A percentile compares a stretch with the other conserved stretches of the same genome.
Conservation (phyloP, 1,139 yeast species). For the Saccharomycopsis phalli region DNA sequence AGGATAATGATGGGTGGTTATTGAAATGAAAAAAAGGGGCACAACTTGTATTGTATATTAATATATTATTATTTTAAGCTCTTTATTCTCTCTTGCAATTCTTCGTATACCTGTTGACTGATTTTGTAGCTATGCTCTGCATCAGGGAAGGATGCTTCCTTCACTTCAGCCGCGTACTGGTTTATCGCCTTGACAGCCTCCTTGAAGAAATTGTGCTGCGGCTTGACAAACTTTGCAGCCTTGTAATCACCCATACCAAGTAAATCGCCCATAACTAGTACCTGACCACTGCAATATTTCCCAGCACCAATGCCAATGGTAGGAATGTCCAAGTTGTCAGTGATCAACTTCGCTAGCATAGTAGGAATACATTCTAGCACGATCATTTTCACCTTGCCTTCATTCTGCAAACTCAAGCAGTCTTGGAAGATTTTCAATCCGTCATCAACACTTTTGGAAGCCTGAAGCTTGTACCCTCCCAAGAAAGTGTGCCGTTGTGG, state of each 20-base stretch:
- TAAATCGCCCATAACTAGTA: conserved; percentile 77
- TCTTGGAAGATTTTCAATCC: conserved; percentile 59
- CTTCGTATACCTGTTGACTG: conserved; percentile 52
- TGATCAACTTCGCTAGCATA: conserved; percentile 56
- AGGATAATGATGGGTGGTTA: conserved; percentile 27
- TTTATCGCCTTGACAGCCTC: conserved; percentile 45
- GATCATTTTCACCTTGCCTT: conserved; percentile 63
- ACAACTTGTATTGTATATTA: neutral
- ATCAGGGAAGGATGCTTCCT: conserved; percentile 47
- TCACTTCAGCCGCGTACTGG: conserved; percentile 53
- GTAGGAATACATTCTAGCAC: conserved; percentile 85
- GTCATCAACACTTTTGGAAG: conserved; percentile 41
- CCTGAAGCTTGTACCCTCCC: conserved; percentile 89
- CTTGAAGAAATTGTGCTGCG: conserved; percentile 46
- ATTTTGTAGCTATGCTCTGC: conserved; percentile 64
- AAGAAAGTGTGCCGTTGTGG: conserved; percentile 76
- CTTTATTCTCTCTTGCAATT: conserved; percentile 31
- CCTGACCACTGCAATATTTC: conserved; percentile 75
- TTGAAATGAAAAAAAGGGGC: conserved; percentile 5
- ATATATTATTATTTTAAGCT: neutral
- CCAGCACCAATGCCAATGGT: conserved; percentile 98
- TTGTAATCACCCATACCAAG: conserved; percentile 61
- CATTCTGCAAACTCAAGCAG: conserved; percentile 59
- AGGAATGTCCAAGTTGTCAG: conserved; percentile 55
- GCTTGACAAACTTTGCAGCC: conserved; percentile 70